Conservation (phyloP, 108 stramenopile species). For the Ochromonas danica region DNA sequence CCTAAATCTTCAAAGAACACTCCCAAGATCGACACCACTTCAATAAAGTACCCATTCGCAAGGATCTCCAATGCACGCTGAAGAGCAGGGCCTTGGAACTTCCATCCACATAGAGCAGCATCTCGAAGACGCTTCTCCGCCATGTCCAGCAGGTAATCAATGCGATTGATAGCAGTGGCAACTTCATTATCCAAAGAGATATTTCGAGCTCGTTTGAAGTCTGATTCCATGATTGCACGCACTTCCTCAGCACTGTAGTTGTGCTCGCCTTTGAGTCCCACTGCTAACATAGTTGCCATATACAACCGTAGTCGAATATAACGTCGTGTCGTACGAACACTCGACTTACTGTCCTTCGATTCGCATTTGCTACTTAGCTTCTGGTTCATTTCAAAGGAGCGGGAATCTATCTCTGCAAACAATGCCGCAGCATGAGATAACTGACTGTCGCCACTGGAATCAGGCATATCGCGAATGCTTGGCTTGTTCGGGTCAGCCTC, state of each 20-base stretch:
- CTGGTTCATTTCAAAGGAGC: background rate
- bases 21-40: background rate
- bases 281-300: background rate
- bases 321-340: too few relatives aligned
- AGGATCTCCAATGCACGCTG: background rate
- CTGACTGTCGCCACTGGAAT: background rate
- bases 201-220: background rate
- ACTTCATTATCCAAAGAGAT: constrained; percentile 9
- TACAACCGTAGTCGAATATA: too few relatives aligned
- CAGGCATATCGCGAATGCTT: background rate
- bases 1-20: constrained; percentile 12
- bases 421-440: background rate
- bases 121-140: constrained; percentile 24
- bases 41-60: constrained; percentile 8
- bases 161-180: background rate
- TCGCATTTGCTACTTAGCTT: background rate
- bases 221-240: background rate
- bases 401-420: background rate
- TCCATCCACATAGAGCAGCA: constrained; percentile 21
- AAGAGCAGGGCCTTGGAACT: background rate
- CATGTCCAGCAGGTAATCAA: constrained; percentile 6
- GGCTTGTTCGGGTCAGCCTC: background rate
- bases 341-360: too few relatives aligned
- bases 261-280: background rate
- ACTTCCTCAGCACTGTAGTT: background rate